These are phyloP conservation scores for Amaranthus hypochondriacus DNA, from an alignment of 148 eudicot species.

Conservation along the genomic window DNA sequence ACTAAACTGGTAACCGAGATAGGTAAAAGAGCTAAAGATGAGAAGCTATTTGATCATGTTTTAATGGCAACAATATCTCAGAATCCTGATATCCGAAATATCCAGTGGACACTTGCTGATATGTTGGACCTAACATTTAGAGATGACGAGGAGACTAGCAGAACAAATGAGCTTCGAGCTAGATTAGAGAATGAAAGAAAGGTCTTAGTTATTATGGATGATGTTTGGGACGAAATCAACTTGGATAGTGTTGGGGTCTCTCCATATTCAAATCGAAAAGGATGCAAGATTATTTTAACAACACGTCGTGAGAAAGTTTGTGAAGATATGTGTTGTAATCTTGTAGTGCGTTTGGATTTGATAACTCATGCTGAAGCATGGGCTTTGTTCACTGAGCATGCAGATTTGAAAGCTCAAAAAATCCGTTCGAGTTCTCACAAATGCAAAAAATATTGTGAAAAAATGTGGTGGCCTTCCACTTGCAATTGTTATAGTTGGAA, in stretches of 20 bases:
- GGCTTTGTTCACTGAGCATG: neutral
- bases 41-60: neutral
- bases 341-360: neutral
- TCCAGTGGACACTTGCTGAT: neutral
- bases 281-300: neutral
- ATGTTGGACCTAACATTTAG: neutral
- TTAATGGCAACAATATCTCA: neutral
- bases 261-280: neutral
- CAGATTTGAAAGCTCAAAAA: neutral
- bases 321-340: neutral
- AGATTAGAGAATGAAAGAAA: neutral
- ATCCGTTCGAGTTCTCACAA: neutral
- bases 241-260: neutral
- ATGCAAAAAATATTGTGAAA: neutral
- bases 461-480: constrained; percentile 10
- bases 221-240: neutral
- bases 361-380: neutral
- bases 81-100: neutral
- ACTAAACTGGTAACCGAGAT: neutral
- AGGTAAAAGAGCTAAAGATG: neutral
- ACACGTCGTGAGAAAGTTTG: neutral
- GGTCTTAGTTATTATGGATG: neutral
- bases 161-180: neutral
- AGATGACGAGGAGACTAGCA: neutral
- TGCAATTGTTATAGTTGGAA: constrained; percentile 1